phyloP scores from a whole-genome alignment of 169 alveolate genomes.

The Plasmodium gonderi region DNA sequence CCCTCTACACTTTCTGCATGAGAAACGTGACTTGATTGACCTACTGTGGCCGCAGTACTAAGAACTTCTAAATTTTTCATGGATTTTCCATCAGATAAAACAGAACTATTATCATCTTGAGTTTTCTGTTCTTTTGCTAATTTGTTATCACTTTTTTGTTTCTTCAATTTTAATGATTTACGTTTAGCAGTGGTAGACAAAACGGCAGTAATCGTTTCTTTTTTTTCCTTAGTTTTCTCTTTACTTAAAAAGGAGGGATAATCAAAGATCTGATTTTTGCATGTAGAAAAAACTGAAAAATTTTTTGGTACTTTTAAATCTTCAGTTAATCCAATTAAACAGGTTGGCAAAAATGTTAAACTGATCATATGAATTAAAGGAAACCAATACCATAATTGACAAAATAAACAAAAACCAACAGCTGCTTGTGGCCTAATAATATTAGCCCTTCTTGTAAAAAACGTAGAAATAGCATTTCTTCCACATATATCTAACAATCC shows the following conservation, averaged over 20 bases:
- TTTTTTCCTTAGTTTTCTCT: slow-evolving; percentile 82
- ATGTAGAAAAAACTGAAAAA: slow-evolving; percentile 87
- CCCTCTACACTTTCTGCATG: slow-evolving; percentile 78
- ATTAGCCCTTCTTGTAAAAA: slow-evolving; percentile 87
- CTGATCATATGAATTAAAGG: slow-evolving; percentile 95
- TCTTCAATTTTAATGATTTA: slow-evolving; percentile 75
- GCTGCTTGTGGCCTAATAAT: slow-evolving; percentile 93
- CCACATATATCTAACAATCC: slow-evolving; percentile 97
- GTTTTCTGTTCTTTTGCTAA: slow-evolving; percentile 68
- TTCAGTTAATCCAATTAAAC: slow-evolving; percentile 89
- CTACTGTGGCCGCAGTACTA: slow-evolving; percentile 86
- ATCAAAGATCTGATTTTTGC: slow-evolving; percentile 84
- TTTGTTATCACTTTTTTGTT: slow-evolving; percentile 63
- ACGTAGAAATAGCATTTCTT: slow-evolving; percentile 81
- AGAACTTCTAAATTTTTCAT: slow-evolving; percentile 77
- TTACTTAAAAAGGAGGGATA: slow-evolving; percentile 84
- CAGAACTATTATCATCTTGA: slow-evolving; percentile 80
- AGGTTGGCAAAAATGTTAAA: slow-evolving; percentile 93
- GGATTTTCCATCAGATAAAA: slow-evolving; percentile 82
- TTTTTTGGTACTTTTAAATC: slow-evolving; percentile 90
- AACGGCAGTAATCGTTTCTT: slow-evolving; percentile 90
- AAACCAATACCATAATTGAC: slow-evolving; percentile 99
- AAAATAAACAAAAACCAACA: slow-evolving; percentile 94
- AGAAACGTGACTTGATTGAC: slow-evolving; percentile 84
- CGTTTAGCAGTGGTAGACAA: slow-evolving; percentile 86